Evolutionary conservation across 2,329 filamentous ascomycete species (phyloP), one percentile per base, ranked within the genome.

Genomic region (Colletotrichum cordylinicola): DNA sequence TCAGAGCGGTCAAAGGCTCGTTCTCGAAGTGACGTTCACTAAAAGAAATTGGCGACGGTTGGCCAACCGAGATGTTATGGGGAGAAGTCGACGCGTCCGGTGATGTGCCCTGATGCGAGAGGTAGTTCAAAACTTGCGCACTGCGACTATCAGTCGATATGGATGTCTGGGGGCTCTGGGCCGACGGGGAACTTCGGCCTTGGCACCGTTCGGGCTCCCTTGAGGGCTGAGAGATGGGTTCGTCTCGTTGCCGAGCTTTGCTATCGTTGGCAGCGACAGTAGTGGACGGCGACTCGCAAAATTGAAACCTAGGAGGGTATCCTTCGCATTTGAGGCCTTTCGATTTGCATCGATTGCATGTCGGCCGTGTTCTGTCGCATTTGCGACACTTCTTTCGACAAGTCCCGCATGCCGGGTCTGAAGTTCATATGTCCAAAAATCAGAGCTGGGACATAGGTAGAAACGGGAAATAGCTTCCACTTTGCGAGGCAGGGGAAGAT

Each of bases 371-470:
- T 8, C 81, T 78, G 43, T 82, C 81, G 64, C 81, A 82, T 71
- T 82, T 83, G n/a, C 81, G 81, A 52, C 81, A 82, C 70, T 83
- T 82, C 33, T 80, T 82, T 52, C 81, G 80, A 56, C 81, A 82
- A 4, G 81, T 82, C 2, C 81, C 81, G 37, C 81, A 82, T 1
- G 81, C 81, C 24, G 81, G 81, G 43, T 83, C 81, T 82, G 16
- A 31, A 48, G 18, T 35, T 15, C 13, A 43, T 43, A 9, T 39
- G 12, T 31, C 33, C 21, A 18, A n/a, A 48, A 27, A 27, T 55
- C 16, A 31, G 35, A 64, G 43, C 18, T 64, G 21, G 6, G n/a
- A n/a, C 21, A 24, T 24, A 13, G 29, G 52, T 48, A 71, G 4
- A 74, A 74, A 65, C 10, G 52, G 58, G 72, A 58, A 24, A 48